Percentiles rank a stretch among this genome's conserved stretches.
phyloP scores from a whole-genome alignment of 192 early-diverging fungal species.

The Gamsiella multidivaricata region DNA sequence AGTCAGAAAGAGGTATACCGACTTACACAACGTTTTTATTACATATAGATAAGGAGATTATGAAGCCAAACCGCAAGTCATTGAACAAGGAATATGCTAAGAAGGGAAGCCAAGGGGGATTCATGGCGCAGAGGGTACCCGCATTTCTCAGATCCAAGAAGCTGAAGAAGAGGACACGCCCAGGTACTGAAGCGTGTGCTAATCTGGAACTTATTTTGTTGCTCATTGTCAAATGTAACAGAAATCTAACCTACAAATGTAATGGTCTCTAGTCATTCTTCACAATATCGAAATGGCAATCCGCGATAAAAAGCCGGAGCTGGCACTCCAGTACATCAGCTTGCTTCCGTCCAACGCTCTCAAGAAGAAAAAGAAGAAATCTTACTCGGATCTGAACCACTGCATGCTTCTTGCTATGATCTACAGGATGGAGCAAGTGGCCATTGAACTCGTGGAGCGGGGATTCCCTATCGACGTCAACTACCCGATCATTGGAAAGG shows the following conservation, averaged over 20 bases:
- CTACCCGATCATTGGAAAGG: slow-evolving; percentile 52
- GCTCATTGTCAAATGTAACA: neutral
- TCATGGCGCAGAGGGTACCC: slow-evolving; percentile 49
- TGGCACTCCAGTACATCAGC: slow-evolving; percentile 52
- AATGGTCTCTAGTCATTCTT: slow-evolving; percentile 32
- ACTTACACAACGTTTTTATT: too few relatives aligned
- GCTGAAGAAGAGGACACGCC: slow-evolving; percentile 42
- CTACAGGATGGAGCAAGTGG: slow-evolving; percentile 55
- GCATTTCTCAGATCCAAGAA: slow-evolving; percentile 49
- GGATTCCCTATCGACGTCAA: slow-evolving; percentile 58
- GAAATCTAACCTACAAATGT: neutral
- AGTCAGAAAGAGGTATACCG: neutral
- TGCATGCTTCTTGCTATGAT: slow-evolving; percentile 58
- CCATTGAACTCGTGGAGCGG: slow-evolving; percentile 53
- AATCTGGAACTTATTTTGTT: too few relatives aligned
- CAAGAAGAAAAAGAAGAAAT: slow-evolving; percentile 61
- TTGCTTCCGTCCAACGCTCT: slow-evolving; percentile 42
- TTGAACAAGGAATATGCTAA: slow-evolving; percentile 39
- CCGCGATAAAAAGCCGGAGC: slow-evolving; percentile 51
- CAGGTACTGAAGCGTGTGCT: slow-evolving; percentile 39
- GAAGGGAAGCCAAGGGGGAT: slow-evolving; percentile 36
- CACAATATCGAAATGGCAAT: slow-evolving; percentile 57
- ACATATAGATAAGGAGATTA: slow-evolving; percentile 39
- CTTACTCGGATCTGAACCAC: slow-evolving; percentile 44
- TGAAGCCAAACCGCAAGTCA: slow-evolving; percentile 48